These are phyloP conservation scores for Fraxinus pennsylvanica DNA, from an alignment of 257 asterid genomes.

Conservation along the genomic window DNA sequence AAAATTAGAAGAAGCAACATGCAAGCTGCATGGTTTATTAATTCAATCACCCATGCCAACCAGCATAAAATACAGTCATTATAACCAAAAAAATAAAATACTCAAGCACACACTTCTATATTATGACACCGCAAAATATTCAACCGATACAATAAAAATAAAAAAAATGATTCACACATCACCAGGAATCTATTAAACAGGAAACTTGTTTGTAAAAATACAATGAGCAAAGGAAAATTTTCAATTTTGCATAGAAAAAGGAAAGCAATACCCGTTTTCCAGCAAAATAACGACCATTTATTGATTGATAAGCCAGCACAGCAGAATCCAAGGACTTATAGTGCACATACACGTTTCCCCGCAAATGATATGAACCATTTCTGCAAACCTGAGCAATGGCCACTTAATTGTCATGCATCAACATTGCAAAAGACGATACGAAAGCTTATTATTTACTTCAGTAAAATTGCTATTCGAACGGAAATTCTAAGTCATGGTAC, in stretches of 20 bases:
- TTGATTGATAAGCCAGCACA: conserved; percentile 66
- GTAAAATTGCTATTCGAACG: background rate
- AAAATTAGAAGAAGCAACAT: conserved; percentile 21
- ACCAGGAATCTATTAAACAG: background rate
- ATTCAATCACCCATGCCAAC: background rate
- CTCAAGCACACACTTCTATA: background rate
- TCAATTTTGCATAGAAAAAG: conserved; percentile 25
- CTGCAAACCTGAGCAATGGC: conserved; percentile 71
- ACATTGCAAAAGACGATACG: conserved; percentile 22
- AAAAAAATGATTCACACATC: background rate
- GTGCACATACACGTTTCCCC: conserved; percentile 92
- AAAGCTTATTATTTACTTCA: conserved; percentile 17
- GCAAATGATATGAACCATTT: conserved; percentile 85
- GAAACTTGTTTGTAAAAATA: background rate
- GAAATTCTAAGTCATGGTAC: conserved; percentile 2
- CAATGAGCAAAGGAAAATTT: conserved; percentile 5
- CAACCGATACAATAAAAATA: background rate
- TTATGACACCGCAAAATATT: background rate
- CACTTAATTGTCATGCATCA: conserved; percentile 21
- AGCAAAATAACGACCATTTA: conserved; percentile 92
- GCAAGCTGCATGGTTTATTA: conserved; percentile 12
- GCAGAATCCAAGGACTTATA: conserved; percentile 79
- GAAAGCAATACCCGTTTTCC: conserved; percentile 74
- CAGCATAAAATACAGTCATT: background rate
- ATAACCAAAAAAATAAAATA: background rate